Evolutionary conservation across 1,139 yeast genomes (phyloP).

Genomic region (Magnusiomyces fungicola): DNA sequence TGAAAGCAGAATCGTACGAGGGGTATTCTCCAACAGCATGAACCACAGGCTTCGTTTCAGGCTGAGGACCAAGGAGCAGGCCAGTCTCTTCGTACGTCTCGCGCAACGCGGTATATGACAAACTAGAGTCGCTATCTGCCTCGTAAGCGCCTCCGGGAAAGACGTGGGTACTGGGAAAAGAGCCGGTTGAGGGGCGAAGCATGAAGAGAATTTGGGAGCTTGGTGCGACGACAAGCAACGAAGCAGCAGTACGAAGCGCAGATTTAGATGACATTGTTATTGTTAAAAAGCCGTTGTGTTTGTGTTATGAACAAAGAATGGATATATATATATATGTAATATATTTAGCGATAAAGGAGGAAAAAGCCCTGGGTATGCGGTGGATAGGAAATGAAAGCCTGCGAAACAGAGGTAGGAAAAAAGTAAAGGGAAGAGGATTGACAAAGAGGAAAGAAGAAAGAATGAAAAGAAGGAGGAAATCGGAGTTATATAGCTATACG

Average conservation of each 20-base stretch:
- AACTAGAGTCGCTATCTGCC: slow-evolving; percentile 22
- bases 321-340: no score
- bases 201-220: slow-evolving; percentile 25
- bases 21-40: slow-evolving; percentile 15
- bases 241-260: slow-evolving; percentile 22
- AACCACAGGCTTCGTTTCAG: slow-evolving; percentile 18
- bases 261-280: no score
- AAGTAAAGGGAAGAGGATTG: no score
- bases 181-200: slow-evolving; percentile 27
- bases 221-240: slow-evolving; percentile 28
- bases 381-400: no score
- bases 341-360: no score
- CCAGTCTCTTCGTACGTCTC: slow-evolving; percentile 34
- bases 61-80: slow-evolving; percentile 19
- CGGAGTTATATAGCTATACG: no score
- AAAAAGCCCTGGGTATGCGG: no score
- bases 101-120: slow-evolving; percentile 29
- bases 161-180: slow-evolving; percentile 29
- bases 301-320: no score
- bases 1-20: slow-evolving; percentile 17
- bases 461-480: no score
- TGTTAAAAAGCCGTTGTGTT: background rate
- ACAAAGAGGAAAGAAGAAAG: no score
- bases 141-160: slow-evolving; percentile 33
- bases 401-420: no score